These are phyloP conservation scores for Ilyonectria sp. DNA, from an alignment of 2,329 filamentous ascomycete genomes.

Conservation along the genomic window DNA sequence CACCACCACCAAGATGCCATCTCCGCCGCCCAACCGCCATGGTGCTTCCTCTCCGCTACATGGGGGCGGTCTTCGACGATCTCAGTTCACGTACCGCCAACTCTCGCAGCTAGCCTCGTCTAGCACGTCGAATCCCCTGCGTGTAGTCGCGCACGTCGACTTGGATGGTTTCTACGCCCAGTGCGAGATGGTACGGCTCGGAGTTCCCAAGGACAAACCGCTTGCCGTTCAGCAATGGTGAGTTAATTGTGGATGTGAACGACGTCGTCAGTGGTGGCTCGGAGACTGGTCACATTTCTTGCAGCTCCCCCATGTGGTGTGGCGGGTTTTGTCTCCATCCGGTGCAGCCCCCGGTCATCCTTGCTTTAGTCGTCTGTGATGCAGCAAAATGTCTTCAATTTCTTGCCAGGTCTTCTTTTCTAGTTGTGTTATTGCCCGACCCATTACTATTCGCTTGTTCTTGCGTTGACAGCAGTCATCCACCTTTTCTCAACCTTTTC, in stretches of 20 bases:
- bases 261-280: background rate
- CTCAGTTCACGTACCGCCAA: constrained; percentile 88
- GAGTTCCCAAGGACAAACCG: constrained; percentile 80
- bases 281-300: background rate
- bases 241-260: constrained; percentile 32
- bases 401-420: background rate
- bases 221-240: constrained; percentile 95
- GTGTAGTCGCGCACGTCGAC: constrained; percentile 92
- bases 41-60: constrained; percentile 49
- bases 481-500: background rate
- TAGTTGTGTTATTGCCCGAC: background rate
- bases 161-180: constrained; percentile 98
- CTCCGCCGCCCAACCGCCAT: constrained; percentile 31
- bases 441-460: background rate
- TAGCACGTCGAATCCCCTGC: constrained; percentile 81
- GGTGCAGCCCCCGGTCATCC: background rate
- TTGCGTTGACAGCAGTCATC: background rate
- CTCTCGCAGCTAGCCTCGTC: constrained; percentile 82
- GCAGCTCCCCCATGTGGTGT: constrained; percentile 1
- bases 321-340: background rate
- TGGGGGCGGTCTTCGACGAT: constrained; percentile 59
- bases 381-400: too few relatives aligned
- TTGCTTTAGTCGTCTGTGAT: background rate
- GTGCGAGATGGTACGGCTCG: constrained; percentile 92
- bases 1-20: constrained; percentile 41